Conservation (phyloP, 2,329 filamentous ascomycete genomes). For the Aspergillus sp. region DNA sequence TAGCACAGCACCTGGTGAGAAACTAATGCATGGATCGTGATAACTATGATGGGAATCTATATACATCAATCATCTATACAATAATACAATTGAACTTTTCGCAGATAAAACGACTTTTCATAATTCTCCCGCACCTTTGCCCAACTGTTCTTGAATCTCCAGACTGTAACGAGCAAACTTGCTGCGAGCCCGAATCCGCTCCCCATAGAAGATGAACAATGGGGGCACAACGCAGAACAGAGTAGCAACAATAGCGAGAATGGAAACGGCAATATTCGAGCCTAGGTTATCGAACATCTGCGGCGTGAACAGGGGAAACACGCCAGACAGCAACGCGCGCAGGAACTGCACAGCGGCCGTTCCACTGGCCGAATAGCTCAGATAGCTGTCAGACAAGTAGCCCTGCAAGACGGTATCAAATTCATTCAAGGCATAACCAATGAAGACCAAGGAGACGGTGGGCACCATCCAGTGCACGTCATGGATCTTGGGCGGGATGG, state of each 20-base stretch:
- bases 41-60: background rate
- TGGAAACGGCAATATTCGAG: slow-evolving; percentile 32
- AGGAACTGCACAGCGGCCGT: slow-evolving; percentile 37
- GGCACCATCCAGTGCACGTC: slow-evolving; percentile 34
- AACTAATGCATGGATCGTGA: too few relatives aligned
- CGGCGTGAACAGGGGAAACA: slow-evolving; percentile 34
- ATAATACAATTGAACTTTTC: background rate
- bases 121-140: slow-evolving; percentile 14
- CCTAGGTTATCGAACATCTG: slow-evolving; percentile 36
- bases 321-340: slow-evolving; percentile 31
- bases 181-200: slow-evolving; percentile 28
- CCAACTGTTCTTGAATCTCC: slow-evolving; percentile 17
- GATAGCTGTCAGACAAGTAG: slow-evolving; percentile 40
- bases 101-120: background rate
- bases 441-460: slow-evolving; percentile 33
- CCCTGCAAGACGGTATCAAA: slow-evolving; percentile 36
- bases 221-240: slow-evolving; percentile 32
- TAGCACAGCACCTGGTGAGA: too few relatives aligned
- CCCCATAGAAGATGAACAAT: slow-evolving; percentile 33
- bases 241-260: slow-evolving; percentile 37
- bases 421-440: slow-evolving; percentile 44
- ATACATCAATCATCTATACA: background rate
- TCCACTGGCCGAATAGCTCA: slow-evolving; percentile 38
- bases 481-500: slow-evolving; percentile 35
- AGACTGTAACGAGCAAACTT: slow-evolving; percentile 30